Percentiles rank a stretch among this genome's conserved stretches.
These are phyloP conservation scores for Russula foetens DNA, from an alignment of 768 basidiomycete genomes.

Conservation along the genomic window DNA sequence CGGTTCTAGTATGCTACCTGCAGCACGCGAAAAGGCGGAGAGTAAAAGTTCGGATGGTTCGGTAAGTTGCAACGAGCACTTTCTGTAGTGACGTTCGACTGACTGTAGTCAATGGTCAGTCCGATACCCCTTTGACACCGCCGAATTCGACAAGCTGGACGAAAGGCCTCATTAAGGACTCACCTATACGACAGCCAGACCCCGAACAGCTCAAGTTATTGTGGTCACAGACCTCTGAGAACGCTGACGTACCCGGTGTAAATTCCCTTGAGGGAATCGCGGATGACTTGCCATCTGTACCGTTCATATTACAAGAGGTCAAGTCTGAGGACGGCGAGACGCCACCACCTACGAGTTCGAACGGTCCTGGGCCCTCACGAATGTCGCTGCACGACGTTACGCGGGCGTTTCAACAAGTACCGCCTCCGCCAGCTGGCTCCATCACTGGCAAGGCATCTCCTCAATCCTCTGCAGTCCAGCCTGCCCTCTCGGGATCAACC, in stretches of 20 bases:
- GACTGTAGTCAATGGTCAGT: conserved; percentile 30
- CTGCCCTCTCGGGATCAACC: conserved; percentile 1
- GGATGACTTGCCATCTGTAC: conserved; percentile 72
- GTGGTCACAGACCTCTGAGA: conserved; percentile 74
- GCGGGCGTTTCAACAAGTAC: conserved; percentile 82
- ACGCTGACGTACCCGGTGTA: conserved; percentile 53
- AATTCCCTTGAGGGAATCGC: conserved; percentile 82
- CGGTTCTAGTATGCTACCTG: conserved; percentile 22
- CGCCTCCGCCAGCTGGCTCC: conserved; percentile 45
- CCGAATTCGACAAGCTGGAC: conserved; percentile 49
- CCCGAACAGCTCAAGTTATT: conserved; percentile 81
- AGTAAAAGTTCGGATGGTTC: conserved; percentile 46
- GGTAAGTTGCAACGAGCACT: conserved; percentile 32
- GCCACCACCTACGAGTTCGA: conserved; percentile 54
- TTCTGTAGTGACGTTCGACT: conserved; percentile 5
- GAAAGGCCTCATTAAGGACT: conserved; percentile 55
- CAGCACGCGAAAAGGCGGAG: conserved; percentile 34
- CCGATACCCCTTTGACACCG: conserved; percentile 38
- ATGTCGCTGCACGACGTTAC: conserved; percentile 81
- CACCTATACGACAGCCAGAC: conserved; percentile 60
- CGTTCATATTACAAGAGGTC: conserved; percentile 76
- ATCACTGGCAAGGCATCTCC: conserved; percentile 39
- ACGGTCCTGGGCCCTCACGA: conserved; percentile 43
- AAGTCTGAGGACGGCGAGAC: conserved; percentile 83
- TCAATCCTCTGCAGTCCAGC: conserved; percentile 31